These are phyloP conservation scores for Scheffersomyces parashehatae DNA, from an alignment of 1,139 yeast species.

Conservation along the genomic window DNA sequence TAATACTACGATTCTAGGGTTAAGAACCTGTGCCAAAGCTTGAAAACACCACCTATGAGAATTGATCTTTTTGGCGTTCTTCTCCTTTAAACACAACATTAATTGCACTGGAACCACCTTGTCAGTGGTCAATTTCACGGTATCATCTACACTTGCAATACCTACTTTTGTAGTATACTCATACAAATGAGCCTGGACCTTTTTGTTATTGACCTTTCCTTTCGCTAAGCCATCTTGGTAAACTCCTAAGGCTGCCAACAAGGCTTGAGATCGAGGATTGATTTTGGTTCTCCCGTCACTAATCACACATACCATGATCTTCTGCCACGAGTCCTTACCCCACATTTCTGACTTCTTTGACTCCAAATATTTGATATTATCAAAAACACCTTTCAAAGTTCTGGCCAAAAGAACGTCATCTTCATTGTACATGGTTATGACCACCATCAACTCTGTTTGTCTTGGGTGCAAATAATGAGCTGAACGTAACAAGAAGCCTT, in stretches of 20 bases:
- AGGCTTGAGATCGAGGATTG: constrained; percentile 49
- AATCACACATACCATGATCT: constrained; percentile 49
- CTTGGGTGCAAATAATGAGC: constrained; percentile 49
- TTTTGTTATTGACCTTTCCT: constrained; percentile 46
- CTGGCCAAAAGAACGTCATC: constrained; percentile 48
- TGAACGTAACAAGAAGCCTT: constrained; percentile 47
- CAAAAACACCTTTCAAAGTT: constrained; percentile 49
- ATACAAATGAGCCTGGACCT: constrained; percentile 49
- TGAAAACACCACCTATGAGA: constrained; percentile 55
- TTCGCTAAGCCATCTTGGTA: constrained; percentile 53
- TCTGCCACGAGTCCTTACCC: constrained; percentile 54
- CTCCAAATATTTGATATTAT: constrained; percentile 49
- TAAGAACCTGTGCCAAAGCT: constrained; percentile 47
- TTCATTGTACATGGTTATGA: constrained; percentile 51
- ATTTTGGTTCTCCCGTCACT: constrained; percentile 51
- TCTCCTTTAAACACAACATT: constrained; percentile 48
- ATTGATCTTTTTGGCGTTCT: constrained; percentile 49
- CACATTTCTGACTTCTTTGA: constrained; percentile 44
- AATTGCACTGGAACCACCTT: constrained; percentile 51
- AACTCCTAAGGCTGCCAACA: constrained; percentile 49
- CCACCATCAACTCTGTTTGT: constrained; percentile 49
- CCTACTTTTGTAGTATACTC: constrained; percentile 54
- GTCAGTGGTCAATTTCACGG: constrained; percentile 49
- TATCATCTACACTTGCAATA: constrained; percentile 46
- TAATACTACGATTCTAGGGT: constrained; percentile 44